Percentiles rank a stretch among this genome's conserved stretches.
phyloP scores from a whole-genome alignment of 1,139 yeast genomes.

The Kodamaea sp. region DNA sequence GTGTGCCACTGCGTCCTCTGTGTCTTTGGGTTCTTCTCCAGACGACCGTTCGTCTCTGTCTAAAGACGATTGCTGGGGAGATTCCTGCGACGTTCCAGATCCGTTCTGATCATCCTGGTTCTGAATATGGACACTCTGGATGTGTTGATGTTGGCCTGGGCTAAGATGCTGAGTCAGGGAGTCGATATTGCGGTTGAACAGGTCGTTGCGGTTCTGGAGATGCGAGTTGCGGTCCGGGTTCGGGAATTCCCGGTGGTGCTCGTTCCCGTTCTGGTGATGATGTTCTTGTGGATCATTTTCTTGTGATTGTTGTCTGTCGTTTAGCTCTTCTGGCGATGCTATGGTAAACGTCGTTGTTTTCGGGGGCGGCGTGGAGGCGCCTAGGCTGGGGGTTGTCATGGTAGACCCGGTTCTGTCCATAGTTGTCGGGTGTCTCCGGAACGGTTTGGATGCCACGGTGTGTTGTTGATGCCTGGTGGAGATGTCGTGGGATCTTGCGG shows the following conservation, averaged over 20 bases:
- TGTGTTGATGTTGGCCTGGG: constrained; percentile 4
- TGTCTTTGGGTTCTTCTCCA: constrained; percentile 5
- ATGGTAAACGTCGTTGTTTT: constrained; percentile 12
- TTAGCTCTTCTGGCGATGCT: constrained; percentile 6
- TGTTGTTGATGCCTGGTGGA: neutral
- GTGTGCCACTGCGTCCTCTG: constrained; percentile 6
- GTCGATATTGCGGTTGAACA: neutral
- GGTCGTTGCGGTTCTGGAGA: neutral
- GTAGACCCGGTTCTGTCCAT: constrained; percentile 6
- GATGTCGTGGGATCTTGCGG: neutral
- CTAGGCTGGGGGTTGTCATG: constrained; percentile 2
- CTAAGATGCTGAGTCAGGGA: constrained; percentile 1
- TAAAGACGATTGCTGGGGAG: too few relatives aligned
- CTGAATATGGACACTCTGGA: too few relatives aligned
- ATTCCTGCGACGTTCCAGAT: too few relatives aligned
- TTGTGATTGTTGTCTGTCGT: too few relatives aligned
- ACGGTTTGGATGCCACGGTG: neutral
- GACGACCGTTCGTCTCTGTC: constrained; percentile 2
- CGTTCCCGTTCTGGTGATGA: neutral
- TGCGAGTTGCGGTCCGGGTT: neutral
- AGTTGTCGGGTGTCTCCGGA: neutral
- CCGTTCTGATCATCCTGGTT: too few relatives aligned
- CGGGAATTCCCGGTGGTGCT: neutral
- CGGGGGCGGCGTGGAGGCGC: constrained; percentile 5
- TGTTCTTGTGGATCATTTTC: neutral